Conservation (phyloP, 2,329 filamentous ascomycete genomes). For the Laburnicola sp. region DNA sequence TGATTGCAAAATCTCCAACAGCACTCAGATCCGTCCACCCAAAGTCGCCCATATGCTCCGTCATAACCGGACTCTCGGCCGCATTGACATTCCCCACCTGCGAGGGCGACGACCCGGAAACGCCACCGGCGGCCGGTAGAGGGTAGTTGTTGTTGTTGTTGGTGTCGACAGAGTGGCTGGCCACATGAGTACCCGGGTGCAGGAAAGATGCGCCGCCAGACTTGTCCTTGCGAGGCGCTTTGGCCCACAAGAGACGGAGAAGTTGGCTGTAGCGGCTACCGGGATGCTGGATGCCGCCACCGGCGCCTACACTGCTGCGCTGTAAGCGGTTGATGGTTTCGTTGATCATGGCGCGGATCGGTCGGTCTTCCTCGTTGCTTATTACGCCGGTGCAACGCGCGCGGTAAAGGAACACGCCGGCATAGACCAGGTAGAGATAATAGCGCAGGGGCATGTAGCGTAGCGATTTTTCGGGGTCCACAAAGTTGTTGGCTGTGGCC, state of each 20-base stretch:
- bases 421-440: constrained; percentile 55
- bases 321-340: constrained; percentile 51
- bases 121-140: constrained; percentile 12
- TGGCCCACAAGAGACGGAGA: constrained; percentile 53
- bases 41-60: constrained; percentile 54
- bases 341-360: constrained; percentile 52
- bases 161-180: constrained; percentile 29
- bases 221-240: constrained; percentile 46
- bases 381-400: constrained; percentile 54
- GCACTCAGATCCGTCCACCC: constrained; percentile 54
- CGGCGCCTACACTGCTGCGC: constrained; percentile 46
- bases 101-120: constrained; percentile 34
- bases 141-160: constrained; percentile 25
- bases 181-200: constrained; percentile 38
- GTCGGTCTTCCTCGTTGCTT: constrained; percentile 51
- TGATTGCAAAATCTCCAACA: constrained; percentile 54
- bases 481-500: constrained; percentile 55
- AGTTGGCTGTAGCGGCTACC: constrained; percentile 53
- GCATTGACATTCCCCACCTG: constrained; percentile 46
- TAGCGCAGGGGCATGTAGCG: constrained; percentile 55
- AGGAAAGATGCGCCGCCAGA: constrained; percentile 27
- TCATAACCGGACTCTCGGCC: constrained; percentile 47
- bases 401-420: constrained; percentile 54
- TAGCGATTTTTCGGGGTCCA: constrained; percentile 51
- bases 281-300: constrained; percentile 49